phyloP scores from a whole-genome alignment of 495 filamentous ascomycete genomes.

The Aspergillus olivimuriae region DNA sequence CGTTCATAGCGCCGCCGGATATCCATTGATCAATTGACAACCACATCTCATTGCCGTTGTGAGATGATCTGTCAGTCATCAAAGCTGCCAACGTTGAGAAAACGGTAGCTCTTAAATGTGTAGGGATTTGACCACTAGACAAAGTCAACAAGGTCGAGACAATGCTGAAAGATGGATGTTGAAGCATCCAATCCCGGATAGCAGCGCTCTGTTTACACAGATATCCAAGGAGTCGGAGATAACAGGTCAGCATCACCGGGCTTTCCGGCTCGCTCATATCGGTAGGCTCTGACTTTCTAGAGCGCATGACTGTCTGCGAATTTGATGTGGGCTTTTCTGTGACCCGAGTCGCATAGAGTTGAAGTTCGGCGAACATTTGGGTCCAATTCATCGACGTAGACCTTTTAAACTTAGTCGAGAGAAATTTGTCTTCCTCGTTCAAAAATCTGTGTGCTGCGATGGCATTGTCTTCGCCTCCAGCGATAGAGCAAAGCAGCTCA shows the following conservation, averaged over 20 bases:
- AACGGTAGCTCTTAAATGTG: slow-evolving; percentile 67
- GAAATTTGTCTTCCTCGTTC: slow-evolving; percentile 71
- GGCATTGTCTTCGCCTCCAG: slow-evolving; percentile 71
- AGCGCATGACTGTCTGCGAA: slow-evolving; percentile 50
- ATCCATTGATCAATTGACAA: slow-evolving; percentile 65
- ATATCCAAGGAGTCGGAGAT: slow-evolving; percentile 79
- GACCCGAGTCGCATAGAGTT: slow-evolving; percentile 64
- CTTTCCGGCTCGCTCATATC: slow-evolving; percentile 75
- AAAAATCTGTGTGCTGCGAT: slow-evolving; percentile 80
- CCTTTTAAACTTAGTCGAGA: slow-evolving; percentile 67
- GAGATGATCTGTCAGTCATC: slow-evolving; percentile 56
- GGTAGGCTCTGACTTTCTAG: slow-evolving; percentile 59
- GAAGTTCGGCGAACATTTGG: slow-evolving; percentile 85
- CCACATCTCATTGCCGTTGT: slow-evolving; percentile 63
- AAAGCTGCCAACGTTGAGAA: slow-evolving; percentile 64
- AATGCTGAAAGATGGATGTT: slow-evolving; percentile 55
- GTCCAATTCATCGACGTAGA: slow-evolving; percentile 80
- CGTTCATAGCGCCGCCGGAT: slow-evolving; percentile 45
- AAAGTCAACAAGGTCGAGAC: slow-evolving; percentile 62
- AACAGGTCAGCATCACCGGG: slow-evolving; percentile 86
- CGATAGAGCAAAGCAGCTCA: slow-evolving; percentile 85
- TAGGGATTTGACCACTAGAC: slow-evolving; percentile 60
- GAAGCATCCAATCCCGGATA: slow-evolving; percentile 63
- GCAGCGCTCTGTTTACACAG: slow-evolving; percentile 59
- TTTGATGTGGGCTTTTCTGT: slow-evolving; percentile 58